Conservation (phyloP, 108 stramenopile genomes). For the Aurantiochytrium sp. region DNA sequence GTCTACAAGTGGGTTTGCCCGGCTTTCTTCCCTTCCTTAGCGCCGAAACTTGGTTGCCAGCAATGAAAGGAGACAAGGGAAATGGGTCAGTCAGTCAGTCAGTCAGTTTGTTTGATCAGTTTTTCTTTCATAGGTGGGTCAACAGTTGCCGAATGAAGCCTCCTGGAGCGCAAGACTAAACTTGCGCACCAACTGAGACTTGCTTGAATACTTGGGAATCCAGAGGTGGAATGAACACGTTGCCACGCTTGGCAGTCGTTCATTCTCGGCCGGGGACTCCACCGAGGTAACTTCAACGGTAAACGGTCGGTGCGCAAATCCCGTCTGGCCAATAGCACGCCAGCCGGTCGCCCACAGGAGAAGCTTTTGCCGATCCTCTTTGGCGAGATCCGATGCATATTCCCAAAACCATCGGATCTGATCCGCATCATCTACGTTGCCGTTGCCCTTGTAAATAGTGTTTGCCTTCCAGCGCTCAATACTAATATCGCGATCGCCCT, state of each 20-base stretch:
- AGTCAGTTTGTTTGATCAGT: no score
- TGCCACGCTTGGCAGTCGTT: background rate
- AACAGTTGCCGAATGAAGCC: background rate
- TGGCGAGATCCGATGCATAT: background rate
- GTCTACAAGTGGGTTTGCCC: no score
- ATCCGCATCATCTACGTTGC: background rate
- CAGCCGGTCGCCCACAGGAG: constrained; percentile 1
- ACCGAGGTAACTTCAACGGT: background rate
- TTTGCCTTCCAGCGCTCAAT: background rate
- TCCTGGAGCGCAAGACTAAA: background rate
- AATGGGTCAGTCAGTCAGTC: background rate
- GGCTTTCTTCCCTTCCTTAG: no score
- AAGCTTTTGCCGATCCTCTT: background rate
- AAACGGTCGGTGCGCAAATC: constrained; percentile 2
- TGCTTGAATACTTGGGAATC: constrained; percentile 6
- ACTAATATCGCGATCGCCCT: background rate
- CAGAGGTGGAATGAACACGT: background rate
- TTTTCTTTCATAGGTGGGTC: background rate
- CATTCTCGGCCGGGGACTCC: background rate
- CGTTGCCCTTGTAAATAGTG: background rate
- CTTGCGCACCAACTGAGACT: background rate
- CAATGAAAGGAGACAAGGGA: background rate
- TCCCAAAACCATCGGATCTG: background rate
- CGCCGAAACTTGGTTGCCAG: background rate
- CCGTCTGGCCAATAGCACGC: background rate